These are phyloP conservation scores for Aspergillus wentii DNA, from an alignment of 495 filamentous ascomycete genomes.

Conservation along the genomic window DNA sequence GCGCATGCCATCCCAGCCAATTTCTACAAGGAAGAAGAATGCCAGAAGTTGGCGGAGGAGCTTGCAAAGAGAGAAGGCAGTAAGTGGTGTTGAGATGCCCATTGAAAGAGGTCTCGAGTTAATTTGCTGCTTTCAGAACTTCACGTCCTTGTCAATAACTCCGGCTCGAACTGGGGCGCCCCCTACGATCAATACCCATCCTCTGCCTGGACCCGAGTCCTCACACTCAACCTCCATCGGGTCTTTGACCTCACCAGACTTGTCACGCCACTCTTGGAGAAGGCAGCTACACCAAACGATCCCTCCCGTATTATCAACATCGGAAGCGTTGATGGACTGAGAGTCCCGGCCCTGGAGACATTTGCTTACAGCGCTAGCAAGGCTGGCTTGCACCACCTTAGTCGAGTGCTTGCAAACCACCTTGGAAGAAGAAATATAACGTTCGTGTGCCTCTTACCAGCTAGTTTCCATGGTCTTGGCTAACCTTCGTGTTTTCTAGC, in stretches of 20 bases:
- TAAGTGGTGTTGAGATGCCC: conserved; percentile 20
- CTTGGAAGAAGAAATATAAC: conserved; percentile 68
- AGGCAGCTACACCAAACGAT: conserved; percentile 35
- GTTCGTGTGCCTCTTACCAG: conserved; percentile 25
- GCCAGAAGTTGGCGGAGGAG: conserved; percentile 58
- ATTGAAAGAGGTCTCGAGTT: not conserved
- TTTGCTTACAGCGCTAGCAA: conserved; percentile 74
- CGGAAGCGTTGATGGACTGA: conserved; percentile 65
- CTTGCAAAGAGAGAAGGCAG: conserved; percentile 57
- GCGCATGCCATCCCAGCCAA: conserved; percentile 64
- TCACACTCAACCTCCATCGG: conserved; percentile 75
- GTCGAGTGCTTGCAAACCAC: conserved; percentile 65
- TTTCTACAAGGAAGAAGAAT: conserved; percentile 70
- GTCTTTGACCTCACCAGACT: conserved; percentile 75
- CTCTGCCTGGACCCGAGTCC: conserved; percentile 63
- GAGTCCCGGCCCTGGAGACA: conserved; percentile 64
- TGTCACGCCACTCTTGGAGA: conserved; percentile 67
- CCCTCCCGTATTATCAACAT: conserved; percentile 72
- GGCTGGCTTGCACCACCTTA: conserved; percentile 69
- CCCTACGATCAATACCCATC: conserved; percentile 62
- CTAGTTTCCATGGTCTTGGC: not conserved
- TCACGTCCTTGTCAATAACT: conserved; percentile 77
- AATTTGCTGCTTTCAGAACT: conserved; percentile 40
- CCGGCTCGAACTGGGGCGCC: conserved; percentile 69
- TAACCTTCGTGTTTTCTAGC: conserved; percentile 15